Percentiles rank a stretch among this genome's conserved stretches.
Conservation (phyloP, 306 rosid genomes). For the Rubus idaeus region DNA sequence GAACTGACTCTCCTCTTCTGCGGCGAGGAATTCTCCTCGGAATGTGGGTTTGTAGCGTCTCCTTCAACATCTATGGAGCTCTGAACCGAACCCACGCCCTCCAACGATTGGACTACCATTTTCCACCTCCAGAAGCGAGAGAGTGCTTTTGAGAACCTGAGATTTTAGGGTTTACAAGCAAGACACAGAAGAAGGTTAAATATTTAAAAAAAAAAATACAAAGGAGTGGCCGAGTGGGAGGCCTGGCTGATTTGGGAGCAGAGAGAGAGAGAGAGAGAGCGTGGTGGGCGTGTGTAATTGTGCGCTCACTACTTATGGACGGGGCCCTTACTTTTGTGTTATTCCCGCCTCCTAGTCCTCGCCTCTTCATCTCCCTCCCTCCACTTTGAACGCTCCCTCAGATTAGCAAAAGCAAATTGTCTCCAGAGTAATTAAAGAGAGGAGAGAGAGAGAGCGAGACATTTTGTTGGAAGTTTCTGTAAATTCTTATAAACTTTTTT, state of each 20-base stretch:
- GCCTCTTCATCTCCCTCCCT: background rate
- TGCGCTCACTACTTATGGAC: background rate
- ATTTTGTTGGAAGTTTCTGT: too few species aligned
- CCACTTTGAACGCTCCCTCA: background rate
- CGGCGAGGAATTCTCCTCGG: background rate
- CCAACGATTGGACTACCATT: conserved; percentile 51
- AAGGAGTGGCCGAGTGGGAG: background rate
- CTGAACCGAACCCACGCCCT: conserved; percentile 28
- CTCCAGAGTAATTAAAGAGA: too few species aligned
- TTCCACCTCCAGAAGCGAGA: background rate
- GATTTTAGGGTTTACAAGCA: conserved; percentile 15
- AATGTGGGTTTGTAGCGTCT: conserved; percentile 3
- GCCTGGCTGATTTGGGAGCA: background rate
- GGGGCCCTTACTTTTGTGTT: background rate
- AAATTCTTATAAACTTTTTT: too few species aligned
- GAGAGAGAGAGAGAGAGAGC: conserved; percentile 1
- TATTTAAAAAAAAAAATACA: background rate
- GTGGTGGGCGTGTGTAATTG: background rate
- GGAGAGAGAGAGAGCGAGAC: too few species aligned
- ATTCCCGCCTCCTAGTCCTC: conserved; percentile 20
- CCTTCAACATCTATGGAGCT: conserved; percentile 14
- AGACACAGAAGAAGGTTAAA: background rate
- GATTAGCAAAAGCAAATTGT: background rate
- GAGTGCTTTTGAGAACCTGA: background rate
- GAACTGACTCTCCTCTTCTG: conserved; percentile 44